Conservation (phyloP, 768 basidiomycete species). For the Leucocoprinus leucothites region DNA sequence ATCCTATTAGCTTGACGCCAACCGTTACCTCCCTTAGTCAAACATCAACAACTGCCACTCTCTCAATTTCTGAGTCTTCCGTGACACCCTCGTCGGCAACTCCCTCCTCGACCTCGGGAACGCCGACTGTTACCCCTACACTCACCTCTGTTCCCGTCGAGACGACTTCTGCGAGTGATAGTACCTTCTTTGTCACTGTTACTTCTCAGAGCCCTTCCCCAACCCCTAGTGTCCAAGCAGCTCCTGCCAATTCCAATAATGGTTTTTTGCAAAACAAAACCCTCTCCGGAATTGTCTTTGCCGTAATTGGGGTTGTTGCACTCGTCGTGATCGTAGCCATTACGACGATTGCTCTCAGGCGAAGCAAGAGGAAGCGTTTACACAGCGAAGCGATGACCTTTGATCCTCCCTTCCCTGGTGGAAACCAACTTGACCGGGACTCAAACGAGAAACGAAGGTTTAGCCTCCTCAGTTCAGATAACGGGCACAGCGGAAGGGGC, state of each 20-base stretch:
- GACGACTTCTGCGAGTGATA: background rate
- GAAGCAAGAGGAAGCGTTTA: constrained; percentile 39
- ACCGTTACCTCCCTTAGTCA: background rate
- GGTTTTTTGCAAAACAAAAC: constrained; percentile 62
- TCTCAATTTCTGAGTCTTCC: constrained; percentile 8
- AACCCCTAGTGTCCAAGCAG: constrained; percentile 2
- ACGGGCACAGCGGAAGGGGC: constrained; percentile 13
- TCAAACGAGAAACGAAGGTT: constrained; percentile 22
- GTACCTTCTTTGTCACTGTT: background rate
- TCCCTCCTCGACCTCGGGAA: constrained; percentile 6
- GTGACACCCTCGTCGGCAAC: background rate
- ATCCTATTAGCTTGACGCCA: background rate
- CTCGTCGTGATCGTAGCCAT: constrained; percentile 43
- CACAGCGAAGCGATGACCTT: constrained; percentile 49
- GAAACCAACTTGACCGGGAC: constrained; percentile 18
- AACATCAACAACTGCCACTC: background rate
- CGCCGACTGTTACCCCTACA: background rate
- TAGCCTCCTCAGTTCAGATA: constrained; percentile 25
- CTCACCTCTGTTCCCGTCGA: background rate
- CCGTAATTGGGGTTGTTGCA: constrained; percentile 44
- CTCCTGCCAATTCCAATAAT: constrained; percentile 13
- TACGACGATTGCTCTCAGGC: constrained; percentile 47
- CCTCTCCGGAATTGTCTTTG: constrained; percentile 59
- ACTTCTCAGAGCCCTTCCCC: constrained; percentile 5
- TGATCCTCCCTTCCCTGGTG: constrained; percentile 34